Conservation (phyloP, 257 asterid species). For the Salvia rosmarinus region DNA sequence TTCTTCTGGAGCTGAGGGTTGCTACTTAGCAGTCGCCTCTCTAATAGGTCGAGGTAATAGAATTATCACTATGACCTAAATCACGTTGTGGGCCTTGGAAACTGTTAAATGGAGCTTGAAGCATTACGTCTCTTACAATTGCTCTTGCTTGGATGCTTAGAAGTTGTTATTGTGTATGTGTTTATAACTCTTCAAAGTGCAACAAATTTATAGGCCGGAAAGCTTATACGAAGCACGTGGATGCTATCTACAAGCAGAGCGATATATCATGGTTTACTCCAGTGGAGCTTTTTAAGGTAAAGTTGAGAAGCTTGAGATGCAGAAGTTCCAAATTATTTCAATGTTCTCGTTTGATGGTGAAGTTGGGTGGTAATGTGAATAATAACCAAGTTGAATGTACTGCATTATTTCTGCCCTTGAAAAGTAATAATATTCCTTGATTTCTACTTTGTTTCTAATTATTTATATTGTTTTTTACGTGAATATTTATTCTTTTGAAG, state of each 20-base stretch:
- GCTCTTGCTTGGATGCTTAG: slow-evolving; percentile 15
- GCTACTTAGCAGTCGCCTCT: not conserved
- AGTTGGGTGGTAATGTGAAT: slow-evolving; percentile 19
- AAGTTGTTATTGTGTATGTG: slow-evolving; percentile 11
- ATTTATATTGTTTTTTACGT: slow-evolving; percentile 12
- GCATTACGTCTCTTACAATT: not conserved
- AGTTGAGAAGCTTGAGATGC: slow-evolving; percentile 11
- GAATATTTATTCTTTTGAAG: slow-evolving; percentile 40
- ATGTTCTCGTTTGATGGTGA: slow-evolving; percentile 21
- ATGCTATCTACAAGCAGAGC: slow-evolving; percentile 84
- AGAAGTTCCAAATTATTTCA: not conserved
- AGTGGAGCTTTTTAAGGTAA: slow-evolving; percentile 95
- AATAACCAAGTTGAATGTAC: slow-evolving; percentile 3
- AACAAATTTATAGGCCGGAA: slow-evolving; percentile 63
- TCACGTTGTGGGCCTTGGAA: not conserved
- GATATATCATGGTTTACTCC: slow-evolving; percentile 98
- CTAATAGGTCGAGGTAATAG: not conserved
- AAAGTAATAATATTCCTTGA: not conserved
- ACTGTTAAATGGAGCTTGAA: not conserved
- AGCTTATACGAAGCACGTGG: slow-evolving; percentile 80
- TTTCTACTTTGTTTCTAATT: slow-evolving; percentile 14
- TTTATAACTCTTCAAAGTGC: slow-evolving; percentile 24
- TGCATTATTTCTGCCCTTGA: slow-evolving; percentile 15
- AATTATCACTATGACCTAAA: not conserved
- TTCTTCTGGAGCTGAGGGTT: not conserved